phyloP scores from a whole-genome alignment of 257 asterid genomes.

The Ehretia macrophylla region DNA sequence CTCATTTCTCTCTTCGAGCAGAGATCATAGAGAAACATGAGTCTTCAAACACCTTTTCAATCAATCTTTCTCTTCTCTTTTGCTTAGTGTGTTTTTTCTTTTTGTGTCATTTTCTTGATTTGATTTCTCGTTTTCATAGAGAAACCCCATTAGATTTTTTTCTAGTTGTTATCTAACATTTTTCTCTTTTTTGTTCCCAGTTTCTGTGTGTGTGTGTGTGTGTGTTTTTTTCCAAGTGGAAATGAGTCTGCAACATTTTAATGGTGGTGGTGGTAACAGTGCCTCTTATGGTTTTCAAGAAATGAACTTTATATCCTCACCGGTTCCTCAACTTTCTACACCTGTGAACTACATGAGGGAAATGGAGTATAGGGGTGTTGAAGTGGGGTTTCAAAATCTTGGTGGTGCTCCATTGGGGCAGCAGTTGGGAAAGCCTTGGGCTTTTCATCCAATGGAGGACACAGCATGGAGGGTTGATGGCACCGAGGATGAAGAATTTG shows the following conservation, averaged over 20 bases:
- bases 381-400: neutral
- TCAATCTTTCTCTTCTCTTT: too few relatives aligned
- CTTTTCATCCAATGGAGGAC: constrained; percentile 5
- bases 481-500: neutral
- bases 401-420: too few relatives aligned
- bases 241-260: neutral
- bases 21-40: neutral
- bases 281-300: neutral
- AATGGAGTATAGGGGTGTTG: neutral
- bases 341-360: neutral
- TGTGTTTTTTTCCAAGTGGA: neutral
- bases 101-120: too few relatives aligned
- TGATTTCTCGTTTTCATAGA: too few relatives aligned
- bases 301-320: constrained; percentile 4
- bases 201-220: too few relatives aligned
- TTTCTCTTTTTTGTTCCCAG: too few relatives aligned
- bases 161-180: too few relatives aligned
- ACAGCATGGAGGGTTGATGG: constrained; percentile 2
- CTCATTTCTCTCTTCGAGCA: neutral
- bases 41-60: neutral
- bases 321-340: neutral
- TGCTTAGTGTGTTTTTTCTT: too few relatives aligned
- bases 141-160: too few relatives aligned
- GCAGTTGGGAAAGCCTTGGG: constrained; percentile 8
- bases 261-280: neutral